These are phyloP conservation scores for Fraxinus angustifolia DNA, from an alignment of 305 asterid genomes.

Conservation along the genomic window DNA sequence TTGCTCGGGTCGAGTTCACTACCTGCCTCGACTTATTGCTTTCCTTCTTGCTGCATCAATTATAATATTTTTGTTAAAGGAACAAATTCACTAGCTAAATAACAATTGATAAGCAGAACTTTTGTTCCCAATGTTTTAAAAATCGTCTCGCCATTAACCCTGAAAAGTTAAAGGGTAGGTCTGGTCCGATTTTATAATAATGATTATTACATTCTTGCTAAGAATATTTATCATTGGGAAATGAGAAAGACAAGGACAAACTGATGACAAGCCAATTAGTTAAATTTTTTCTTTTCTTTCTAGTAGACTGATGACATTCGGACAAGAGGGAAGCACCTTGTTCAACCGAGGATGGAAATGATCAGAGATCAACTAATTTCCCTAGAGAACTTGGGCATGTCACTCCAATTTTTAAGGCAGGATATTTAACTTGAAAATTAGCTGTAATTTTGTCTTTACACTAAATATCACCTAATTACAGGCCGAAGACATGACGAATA, in stretches of 20 bases:
- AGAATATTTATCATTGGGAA: background rate
- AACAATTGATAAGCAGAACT: background rate
- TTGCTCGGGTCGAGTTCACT: constrained; percentile 57
- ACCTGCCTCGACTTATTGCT: constrained; percentile 59
- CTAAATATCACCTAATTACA: constrained; percentile 23
- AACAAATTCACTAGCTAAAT: background rate
- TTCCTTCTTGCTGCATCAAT: constrained; percentile 58
- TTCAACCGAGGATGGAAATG: constrained; percentile 55
- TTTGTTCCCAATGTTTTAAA: background rate
- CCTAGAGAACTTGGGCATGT: constrained; percentile 69
- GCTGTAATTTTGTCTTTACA: background rate
- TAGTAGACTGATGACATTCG: constrained; percentile 59
- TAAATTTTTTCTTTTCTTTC: background rate
- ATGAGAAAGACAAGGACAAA: constrained; percentile 18
- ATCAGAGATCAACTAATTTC: constrained; percentile 48
- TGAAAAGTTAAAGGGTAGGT: background rate
- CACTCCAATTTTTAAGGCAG: background rate
- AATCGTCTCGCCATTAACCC: background rate
- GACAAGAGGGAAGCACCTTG: constrained; percentile 56
- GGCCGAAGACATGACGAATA: constrained; percentile 58
- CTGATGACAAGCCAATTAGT: too few relatives aligned
- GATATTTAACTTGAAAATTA: background rate
- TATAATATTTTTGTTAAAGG: background rate
- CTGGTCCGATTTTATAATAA: too few relatives aligned
- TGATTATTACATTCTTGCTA: background rate